Conservation (phyloP, 1,284 basidiomycete genomes). For the Schizopora paradoxa region DNA sequence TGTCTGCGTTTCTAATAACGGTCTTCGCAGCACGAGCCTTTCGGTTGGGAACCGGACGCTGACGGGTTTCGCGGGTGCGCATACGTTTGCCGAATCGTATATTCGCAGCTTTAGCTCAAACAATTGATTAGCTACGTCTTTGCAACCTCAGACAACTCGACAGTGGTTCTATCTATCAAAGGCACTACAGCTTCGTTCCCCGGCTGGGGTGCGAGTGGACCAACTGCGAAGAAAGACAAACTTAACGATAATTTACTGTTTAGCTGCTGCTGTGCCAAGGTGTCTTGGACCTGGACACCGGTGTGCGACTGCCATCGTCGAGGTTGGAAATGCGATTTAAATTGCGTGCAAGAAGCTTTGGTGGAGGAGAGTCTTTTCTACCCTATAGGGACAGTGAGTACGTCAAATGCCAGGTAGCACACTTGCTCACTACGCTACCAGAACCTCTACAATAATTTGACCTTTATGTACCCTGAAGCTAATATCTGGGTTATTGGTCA, state of each 20-base stretch:
- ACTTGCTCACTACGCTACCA: constrained; percentile 27
- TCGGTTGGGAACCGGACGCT: constrained; percentile 87
- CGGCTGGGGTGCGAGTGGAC: constrained; percentile 77
- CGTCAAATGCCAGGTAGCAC: not conserved
- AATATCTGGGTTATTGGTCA: constrained; percentile 94
- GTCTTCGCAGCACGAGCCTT: constrained; percentile 59
- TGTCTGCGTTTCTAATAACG: constrained; percentile 7
- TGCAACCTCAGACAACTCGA: constrained; percentile 71
- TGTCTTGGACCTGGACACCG: constrained; percentile 93
- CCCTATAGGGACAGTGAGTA: constrained; percentile 70
- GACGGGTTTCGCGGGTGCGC: constrained; percentile 93
- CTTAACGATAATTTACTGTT: constrained; percentile 96
- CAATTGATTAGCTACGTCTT: no score
- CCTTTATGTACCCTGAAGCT: constrained; percentile 88
- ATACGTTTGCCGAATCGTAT: no score
- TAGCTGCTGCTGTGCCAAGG: constrained; percentile 93
- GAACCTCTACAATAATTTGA: constrained; percentile 92
- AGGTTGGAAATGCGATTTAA: constrained; percentile 77
- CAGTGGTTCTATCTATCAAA: constrained; percentile 89
- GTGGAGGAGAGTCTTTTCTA: constrained; percentile 88
- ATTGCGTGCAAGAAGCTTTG: constrained; percentile 78
- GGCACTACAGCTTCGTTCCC: constrained; percentile 83
- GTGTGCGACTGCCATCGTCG: constrained; percentile 91
- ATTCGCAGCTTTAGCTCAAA: no score
- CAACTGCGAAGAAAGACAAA: constrained; percentile 89